These are phyloP conservation scores for Zangia roseola DNA, from an alignment of 768 basidiomycete species.

Conservation along the genomic window DNA sequence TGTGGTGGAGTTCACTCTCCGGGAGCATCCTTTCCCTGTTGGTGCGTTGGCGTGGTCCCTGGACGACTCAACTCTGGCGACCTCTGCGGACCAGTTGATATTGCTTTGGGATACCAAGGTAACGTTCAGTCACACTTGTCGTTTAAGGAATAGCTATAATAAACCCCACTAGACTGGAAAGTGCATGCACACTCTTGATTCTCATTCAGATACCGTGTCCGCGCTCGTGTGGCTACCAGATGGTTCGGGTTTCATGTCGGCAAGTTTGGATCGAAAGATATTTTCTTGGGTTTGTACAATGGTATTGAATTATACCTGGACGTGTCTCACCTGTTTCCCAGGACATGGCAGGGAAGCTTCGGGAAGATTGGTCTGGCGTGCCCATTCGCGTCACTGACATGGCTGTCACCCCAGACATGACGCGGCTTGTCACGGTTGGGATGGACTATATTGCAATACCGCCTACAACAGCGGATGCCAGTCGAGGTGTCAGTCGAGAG, in stretches of 20 bases:
- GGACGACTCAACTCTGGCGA: slow-evolving; percentile 81
- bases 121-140: slow-evolving; percentile 14
- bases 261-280: slow-evolving; percentile 81
- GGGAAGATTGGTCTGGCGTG: slow-evolving; percentile 65
- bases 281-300: slow-evolving; percentile 69
- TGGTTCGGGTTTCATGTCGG: slow-evolving; percentile 86
- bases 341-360: slow-evolving; percentile 73
- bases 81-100: slow-evolving; percentile 76
- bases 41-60: slow-evolving; percentile 90
- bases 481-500: slow-evolving; percentile 37
- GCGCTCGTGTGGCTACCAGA: slow-evolving; percentile 88
- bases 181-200: slow-evolving; percentile 61
- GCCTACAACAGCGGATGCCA: slow-evolving; percentile 11
- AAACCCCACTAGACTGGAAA: slow-evolving; percentile 61
- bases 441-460: slow-evolving; percentile 45
- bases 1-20: slow-evolving; percentile 55
- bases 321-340: slow-evolving; percentile 33
- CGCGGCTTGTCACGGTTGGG: slow-evolving; percentile 82
- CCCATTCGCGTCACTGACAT: slow-evolving; percentile 86
- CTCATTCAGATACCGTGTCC: slow-evolving; percentile 81
- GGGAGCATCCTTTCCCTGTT: slow-evolving; percentile 78
- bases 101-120: slow-evolving; percentile 92
- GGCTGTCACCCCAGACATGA: slow-evolving; percentile 81
- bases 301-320: background rate
- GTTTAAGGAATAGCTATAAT: background rate